Conservation (phyloP, 1,284 basidiomycete genomes). For the Neonothopanus nambi region DNA sequence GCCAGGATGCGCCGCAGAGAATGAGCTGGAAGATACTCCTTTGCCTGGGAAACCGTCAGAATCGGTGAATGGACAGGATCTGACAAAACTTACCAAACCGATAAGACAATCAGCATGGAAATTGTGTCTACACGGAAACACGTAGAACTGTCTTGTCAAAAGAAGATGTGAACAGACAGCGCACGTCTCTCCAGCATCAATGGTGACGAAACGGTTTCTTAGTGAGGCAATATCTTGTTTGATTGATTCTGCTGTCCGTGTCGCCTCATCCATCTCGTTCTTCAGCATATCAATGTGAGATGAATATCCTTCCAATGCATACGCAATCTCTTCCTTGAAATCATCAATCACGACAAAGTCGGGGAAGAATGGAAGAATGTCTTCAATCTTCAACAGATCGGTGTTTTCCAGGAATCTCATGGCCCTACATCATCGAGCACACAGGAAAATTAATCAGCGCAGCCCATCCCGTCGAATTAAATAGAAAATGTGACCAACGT, state of each 20-base stretch:
- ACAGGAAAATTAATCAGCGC: no score
- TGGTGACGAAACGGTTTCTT: constrained; percentile 89
- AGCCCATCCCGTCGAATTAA: no score
- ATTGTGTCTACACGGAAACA: constrained; percentile 95
- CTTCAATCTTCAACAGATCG: constrained; percentile 95
- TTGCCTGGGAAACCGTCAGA: constrained; percentile 58
- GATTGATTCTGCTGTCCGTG: constrained; percentile 89
- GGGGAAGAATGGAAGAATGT: constrained; percentile 99
- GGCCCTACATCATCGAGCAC: constrained; percentile 71
- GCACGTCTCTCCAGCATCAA: constrained; percentile 88
- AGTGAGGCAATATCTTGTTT: constrained; percentile 88
- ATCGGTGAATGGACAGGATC: not conserved
- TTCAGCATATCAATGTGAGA: constrained; percentile 90
- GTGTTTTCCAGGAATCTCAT: constrained; percentile 96
- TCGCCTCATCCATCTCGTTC: constrained; percentile 95
- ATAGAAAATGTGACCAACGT: no score
- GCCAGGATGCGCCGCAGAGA: constrained; percentile 81
- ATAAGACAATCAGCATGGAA: constrained; percentile 97
- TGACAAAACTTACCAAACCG: constrained; percentile 64
- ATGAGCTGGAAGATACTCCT: constrained; percentile 83
- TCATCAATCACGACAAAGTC: constrained; percentile 99
- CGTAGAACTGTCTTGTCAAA: constrained; percentile 91
- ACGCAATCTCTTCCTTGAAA: constrained; percentile 98
- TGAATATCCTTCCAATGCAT: constrained; percentile 93
- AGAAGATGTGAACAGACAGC: constrained; percentile 77